Conservation (phyloP, 495 filamentous ascomycete genomes). For the Sordaria brevicollis region DNA sequence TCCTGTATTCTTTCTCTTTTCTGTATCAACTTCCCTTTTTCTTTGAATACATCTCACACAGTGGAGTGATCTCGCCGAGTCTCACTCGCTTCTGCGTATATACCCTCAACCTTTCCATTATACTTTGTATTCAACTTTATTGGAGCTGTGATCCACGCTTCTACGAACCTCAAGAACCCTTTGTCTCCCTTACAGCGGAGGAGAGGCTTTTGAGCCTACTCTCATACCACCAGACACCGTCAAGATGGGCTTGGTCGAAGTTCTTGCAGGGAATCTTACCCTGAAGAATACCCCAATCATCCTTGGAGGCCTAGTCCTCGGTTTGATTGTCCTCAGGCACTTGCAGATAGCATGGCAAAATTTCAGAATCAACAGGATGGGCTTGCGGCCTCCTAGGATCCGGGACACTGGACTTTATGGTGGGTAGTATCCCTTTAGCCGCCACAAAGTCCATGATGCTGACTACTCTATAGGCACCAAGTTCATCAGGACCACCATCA, state of each 20-base stretch:
- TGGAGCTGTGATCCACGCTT: neutral
- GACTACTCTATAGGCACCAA: conserved; percentile 43
- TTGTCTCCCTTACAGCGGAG: neutral
- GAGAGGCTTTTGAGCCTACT: neutral
- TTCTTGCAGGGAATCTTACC: conserved; percentile 25
- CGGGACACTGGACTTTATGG: conserved; percentile 20
- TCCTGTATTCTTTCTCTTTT: neutral
- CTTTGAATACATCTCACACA: too few relatives aligned
- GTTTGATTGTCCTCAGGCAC: conserved; percentile 16
- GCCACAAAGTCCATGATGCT: conserved; percentile 12
- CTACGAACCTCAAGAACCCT: neutral
- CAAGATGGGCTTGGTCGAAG: conserved; percentile 34
- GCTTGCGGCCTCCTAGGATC: conserved; percentile 16
- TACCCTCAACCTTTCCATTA: neutral
- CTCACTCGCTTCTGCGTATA: neutral
- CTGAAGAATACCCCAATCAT: conserved; percentile 17
- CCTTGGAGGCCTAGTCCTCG: conserved; percentile 17
- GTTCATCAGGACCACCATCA: conserved; percentile 42
- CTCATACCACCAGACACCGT: neutral
- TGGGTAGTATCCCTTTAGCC: conserved; percentile 2
- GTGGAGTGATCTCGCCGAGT: neutral
- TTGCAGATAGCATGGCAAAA: conserved; percentile 17
- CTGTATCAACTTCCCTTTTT: too few relatives aligned
- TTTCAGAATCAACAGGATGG: conserved; percentile 28
- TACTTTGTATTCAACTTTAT: neutral